phyloP scores from a whole-genome alignment of 2,329 filamentous ascomycete genomes.

The Diaporthe vexans region DNA sequence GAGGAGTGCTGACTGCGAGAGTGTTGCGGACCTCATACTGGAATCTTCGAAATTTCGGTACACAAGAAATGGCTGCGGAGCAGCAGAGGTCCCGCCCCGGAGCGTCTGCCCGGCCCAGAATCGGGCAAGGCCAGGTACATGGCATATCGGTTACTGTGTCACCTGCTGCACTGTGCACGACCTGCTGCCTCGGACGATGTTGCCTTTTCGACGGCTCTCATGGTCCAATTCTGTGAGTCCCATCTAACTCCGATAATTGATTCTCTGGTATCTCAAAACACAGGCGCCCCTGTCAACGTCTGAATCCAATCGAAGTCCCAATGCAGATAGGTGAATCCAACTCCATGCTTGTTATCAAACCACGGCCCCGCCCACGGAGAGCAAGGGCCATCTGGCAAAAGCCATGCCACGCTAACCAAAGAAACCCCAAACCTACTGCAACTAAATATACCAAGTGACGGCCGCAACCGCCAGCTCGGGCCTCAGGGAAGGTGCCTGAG shows the following conservation, averaged over 20 bases:
- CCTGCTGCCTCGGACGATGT: background rate
- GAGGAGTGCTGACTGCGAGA: background rate
- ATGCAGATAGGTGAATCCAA: conserved; percentile 1
- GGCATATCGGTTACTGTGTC: background rate
- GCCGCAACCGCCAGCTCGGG: background rate
- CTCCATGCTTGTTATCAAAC: conserved; percentile 22
- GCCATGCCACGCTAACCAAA: background rate
- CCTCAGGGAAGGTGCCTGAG: background rate
- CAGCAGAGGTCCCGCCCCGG: background rate
- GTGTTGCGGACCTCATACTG: conserved; percentile 1
- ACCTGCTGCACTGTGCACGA: background rate
- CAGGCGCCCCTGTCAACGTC: conserved; percentile 2
- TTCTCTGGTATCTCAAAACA: conserved; percentile 32
- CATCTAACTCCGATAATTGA: background rate
- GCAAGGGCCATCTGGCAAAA: background rate
- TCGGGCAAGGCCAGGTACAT: background rate
- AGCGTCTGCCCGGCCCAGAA: background rate
- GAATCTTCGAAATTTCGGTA: background rate
- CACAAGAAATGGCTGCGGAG: background rate
- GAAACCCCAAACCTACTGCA: background rate
- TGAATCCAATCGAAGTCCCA: background rate
- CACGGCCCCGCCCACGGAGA: background rate
- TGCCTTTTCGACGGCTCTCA: background rate
- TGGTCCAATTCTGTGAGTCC: background rate
- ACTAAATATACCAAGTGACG: background rate